Conservation (phyloP, 305 asterid species). For the Fraxinus baroniana region DNA sequence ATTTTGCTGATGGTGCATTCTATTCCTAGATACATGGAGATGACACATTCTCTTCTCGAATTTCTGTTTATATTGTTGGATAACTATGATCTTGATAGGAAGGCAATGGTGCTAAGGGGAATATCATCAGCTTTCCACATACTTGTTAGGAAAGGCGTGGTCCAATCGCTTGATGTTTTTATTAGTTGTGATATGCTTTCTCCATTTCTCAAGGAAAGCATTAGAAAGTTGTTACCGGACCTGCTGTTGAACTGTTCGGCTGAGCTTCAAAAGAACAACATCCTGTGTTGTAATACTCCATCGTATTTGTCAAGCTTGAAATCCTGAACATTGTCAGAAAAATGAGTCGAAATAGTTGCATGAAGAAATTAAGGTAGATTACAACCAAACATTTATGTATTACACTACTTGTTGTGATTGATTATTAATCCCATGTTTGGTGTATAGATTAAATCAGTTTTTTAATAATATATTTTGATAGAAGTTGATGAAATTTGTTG, state of each 20-base stretch:
- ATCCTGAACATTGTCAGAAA: background rate
- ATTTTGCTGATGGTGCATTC: slow-evolving; percentile 71
- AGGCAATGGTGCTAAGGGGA: slow-evolving; percentile 48
- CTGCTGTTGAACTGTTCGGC: slow-evolving; percentile 16
- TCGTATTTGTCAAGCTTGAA: background rate
- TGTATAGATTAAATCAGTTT: background rate
- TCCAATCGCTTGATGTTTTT: slow-evolving; percentile 61
- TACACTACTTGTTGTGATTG: background rate
- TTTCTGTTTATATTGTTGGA: slow-evolving; percentile 57
- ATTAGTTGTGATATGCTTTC: slow-evolving; percentile 46
- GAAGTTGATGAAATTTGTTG: background rate
- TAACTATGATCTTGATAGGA: slow-evolving; percentile 72
- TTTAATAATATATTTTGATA: background rate
- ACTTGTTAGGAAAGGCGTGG: slow-evolving; percentile 52
- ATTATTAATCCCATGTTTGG: background rate
- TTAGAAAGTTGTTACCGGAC: slow-evolving; percentile 41
- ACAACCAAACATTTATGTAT: background rate
- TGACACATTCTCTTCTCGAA: slow-evolving; percentile 68
- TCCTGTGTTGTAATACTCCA: background rate
- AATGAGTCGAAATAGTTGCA: background rate
- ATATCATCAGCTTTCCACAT: slow-evolving; percentile 55
- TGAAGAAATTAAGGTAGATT: slow-evolving; percentile 3
- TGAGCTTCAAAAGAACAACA: slow-evolving; percentile 16
- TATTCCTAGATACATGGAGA: slow-evolving; percentile 58
- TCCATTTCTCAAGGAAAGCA: slow-evolving; percentile 55